A percentile compares a stretch with the other conserved stretches of the same genome.
These are phyloP conservation scores for Paralagenidium karlingii DNA, from an alignment of 352 stramenopile genomes.

Conservation along the genomic window DNA sequence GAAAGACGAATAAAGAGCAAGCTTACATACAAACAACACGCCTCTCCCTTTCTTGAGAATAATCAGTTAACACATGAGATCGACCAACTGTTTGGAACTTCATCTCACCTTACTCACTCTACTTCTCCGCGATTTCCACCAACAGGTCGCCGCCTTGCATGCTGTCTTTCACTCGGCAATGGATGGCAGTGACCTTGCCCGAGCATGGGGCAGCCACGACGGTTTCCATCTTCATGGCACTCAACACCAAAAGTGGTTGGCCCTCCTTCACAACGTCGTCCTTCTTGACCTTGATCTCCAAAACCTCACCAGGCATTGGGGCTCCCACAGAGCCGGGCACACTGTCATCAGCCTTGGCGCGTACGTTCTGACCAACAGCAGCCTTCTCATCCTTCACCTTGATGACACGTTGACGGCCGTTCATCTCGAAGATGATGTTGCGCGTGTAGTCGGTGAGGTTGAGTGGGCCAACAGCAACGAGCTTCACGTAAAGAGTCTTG, in stretches of 20 bases:
- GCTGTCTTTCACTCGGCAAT: constrained; percentile 89
- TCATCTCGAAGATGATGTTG: constrained; percentile 96
- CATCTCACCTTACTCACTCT: constrained; percentile 4
- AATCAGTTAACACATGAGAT: no score
- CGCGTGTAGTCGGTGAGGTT: constrained; percentile 84
- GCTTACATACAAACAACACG: no score
- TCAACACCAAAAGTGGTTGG: constrained; percentile 89
- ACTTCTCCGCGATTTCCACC: constrained; percentile 92
- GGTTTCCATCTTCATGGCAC: constrained; percentile 99
- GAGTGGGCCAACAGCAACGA: constrained; percentile 82
- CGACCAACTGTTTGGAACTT: no score
- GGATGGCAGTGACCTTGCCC: constrained; percentile 85
- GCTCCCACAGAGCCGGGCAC: constrained; percentile 85
- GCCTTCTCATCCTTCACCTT: constrained; percentile 87
- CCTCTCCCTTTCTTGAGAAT: no score
- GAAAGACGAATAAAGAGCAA: no score
- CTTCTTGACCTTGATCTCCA: constrained; percentile 90
- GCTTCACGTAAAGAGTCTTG: constrained; percentile 95
- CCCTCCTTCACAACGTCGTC: constrained; percentile 90
- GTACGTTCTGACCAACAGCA: constrained; percentile 35
- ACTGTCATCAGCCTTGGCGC: constrained; percentile 78
- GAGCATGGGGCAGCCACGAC: constrained; percentile 84
- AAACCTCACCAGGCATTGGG: constrained; percentile 94
- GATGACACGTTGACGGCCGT: constrained; percentile 87
- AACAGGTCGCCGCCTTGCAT: constrained; percentile 91